These are phyloP conservation scores for Fusarium sp. DNA, from an alignment of 2,329 filamentous ascomycete species.

Conservation along the genomic window DNA sequence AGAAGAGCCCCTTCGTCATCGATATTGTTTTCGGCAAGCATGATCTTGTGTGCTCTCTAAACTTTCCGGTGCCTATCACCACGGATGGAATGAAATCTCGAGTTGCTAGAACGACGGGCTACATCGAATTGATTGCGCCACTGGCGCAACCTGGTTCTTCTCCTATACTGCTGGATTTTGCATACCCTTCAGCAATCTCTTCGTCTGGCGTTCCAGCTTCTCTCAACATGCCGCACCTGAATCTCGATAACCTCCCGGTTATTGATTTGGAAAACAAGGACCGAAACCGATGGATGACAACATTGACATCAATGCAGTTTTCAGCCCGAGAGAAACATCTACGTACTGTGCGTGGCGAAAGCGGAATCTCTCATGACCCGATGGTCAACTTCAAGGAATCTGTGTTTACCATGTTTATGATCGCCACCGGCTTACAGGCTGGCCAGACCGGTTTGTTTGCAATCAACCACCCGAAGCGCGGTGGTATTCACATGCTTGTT, in stretches of 20 bases:
- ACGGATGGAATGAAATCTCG: constrained; percentile 48
- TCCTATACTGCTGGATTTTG: constrained; percentile 43
- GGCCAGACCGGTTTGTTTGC: constrained; percentile 55
- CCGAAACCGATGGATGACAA: constrained; percentile 50
- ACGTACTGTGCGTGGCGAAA: constrained; percentile 41
- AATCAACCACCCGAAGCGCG: constrained; percentile 47
- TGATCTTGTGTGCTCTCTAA: constrained; percentile 44
- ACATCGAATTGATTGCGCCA: constrained; percentile 54
- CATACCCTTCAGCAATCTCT: constrained; percentile 48
- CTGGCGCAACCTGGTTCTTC: constrained; percentile 38
- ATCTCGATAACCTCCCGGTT: constrained; percentile 55
- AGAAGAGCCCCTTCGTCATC: constrained; percentile 51
- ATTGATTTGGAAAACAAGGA: constrained; percentile 49
- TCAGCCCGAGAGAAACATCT: constrained; percentile 52
- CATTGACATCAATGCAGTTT: constrained; percentile 51
- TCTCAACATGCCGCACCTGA: constrained; percentile 52
- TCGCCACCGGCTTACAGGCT: constrained; percentile 55
- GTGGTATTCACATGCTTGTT: constrained; percentile 51
- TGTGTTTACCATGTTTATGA: constrained; percentile 56
- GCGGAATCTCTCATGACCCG: constrained; percentile 41
- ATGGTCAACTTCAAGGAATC: constrained; percentile 59
- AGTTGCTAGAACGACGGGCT: constrained; percentile 54
- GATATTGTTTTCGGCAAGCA: constrained; percentile 50
- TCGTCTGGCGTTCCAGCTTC: constrained; percentile 44
- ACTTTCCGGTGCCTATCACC: constrained; percentile 52